phyloP scores from a whole-genome alignment of 2,329 filamentous ascomycete species.

The Talaromyces sp. region DNA sequence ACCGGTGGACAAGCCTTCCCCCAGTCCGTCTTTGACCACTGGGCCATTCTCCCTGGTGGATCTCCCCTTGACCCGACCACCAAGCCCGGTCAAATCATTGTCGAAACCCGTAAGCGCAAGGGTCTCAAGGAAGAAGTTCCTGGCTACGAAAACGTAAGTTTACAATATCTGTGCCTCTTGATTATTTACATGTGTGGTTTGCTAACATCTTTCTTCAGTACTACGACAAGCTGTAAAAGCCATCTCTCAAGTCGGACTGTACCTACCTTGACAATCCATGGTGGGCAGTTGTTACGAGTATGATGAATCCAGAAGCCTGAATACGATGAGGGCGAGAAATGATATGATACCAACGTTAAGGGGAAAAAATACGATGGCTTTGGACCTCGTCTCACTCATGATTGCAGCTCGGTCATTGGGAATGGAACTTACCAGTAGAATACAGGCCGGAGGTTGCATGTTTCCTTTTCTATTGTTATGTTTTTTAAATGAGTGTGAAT shows the following conservation, averaged over 20 bases:
- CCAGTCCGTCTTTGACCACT: conserved; percentile 98
- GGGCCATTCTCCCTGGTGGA: conserved; percentile 92
- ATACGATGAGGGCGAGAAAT: conserved; percentile 9
- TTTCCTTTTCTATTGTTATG: conserved; percentile 18
- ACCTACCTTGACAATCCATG: conserved; percentile 30
- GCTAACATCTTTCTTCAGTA: conserved; percentile 58
- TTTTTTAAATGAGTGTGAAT: conserved; percentile 20
- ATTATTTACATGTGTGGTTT: conserved; percentile 21
- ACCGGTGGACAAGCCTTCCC: conserved; percentile 99
- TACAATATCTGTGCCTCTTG: neutral
- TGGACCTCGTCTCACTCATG: conserved; percentile 10
- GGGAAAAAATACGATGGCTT: conserved; percentile 6
- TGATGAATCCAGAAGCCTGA: conserved; percentile 33
- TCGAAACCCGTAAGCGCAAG: conserved; percentile 96
- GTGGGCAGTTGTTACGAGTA: conserved; percentile 37
- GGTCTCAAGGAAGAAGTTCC: conserved; percentile 96
- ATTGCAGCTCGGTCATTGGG: conserved; percentile 10
- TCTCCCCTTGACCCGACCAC: conserved; percentile 77
- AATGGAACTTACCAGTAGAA: conserved; percentile 23
- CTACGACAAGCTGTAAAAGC: conserved; percentile 94
- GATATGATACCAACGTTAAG: conserved; percentile 14
- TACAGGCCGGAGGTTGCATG: conserved; percentile 22
- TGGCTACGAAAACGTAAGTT: conserved; percentile 89
- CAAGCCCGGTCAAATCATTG: conserved; percentile 78
- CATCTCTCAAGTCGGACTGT: conserved; percentile 33